Percentiles rank a stretch among this genome's conserved stretches.
phyloP scores from a whole-genome alignment of 805 yeast genomes.

The Lipomyces yamadae region DNA sequence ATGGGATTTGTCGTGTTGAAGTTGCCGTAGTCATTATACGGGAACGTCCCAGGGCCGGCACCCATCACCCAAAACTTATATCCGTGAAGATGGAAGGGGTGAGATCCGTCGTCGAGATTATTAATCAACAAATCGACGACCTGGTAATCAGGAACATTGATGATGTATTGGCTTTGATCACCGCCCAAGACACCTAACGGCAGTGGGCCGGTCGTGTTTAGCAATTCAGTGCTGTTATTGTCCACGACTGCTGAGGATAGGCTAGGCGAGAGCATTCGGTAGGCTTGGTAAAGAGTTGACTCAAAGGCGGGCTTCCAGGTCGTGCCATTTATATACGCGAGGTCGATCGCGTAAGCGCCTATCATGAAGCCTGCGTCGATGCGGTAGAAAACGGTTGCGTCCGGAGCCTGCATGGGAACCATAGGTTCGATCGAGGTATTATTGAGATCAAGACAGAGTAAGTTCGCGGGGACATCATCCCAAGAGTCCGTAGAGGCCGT shows the following conservation, averaged over 20 bases:
- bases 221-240: conserved; percentile 12
- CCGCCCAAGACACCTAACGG: conserved; percentile 28
- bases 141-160: conserved; percentile 51
- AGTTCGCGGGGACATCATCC: conserved; percentile 39
- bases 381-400: conserved; percentile 44
- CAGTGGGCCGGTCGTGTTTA: conserved; percentile 19
- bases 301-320: conserved; percentile 34
- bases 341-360: conserved; percentile 45
- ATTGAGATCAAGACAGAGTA: conserved; percentile 41
- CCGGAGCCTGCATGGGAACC: conserved; percentile 41
- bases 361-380: conserved; percentile 45
- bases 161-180: conserved; percentile 41
- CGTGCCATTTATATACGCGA: conserved; percentile 42
- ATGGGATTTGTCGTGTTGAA: conserved; percentile 50
- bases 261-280: conserved; percentile 22
- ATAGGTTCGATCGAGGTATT: conserved; percentile 39
- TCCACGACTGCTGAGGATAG: conserved; percentile 4
- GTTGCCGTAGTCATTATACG: conserved; percentile 58
- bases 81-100: conserved; percentile 96
- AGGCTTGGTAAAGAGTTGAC: conserved; percentile 36
- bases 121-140: conserved; percentile 73
- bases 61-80: conserved; percentile 78
- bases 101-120: conserved; percentile 81
- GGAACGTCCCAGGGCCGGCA: conserved; percentile 57
- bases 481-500: conserved; percentile 28